Evolutionary conservation across 2,329 filamentous ascomycete species (phyloP), one percentile per base, ranked within the genome.

Genomic region (Pestalotiopsis sp.): DNA sequence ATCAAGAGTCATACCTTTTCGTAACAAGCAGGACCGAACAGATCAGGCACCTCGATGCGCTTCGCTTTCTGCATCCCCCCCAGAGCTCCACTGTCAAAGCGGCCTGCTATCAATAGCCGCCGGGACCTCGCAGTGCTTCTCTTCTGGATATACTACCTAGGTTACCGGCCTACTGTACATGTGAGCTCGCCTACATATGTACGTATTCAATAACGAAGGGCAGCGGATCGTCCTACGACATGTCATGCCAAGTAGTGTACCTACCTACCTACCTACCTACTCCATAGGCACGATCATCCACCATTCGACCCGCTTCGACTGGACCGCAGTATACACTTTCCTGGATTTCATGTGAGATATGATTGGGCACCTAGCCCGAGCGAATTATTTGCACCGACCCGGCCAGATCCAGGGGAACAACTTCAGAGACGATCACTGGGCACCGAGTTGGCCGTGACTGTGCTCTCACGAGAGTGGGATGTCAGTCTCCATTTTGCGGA

Each of bases 101-200:
- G 45, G 57, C 57, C 4, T 62, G 31, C 59, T 62, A 62, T 62
- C 27, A 62, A 62, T 36, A 62, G 59, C 59, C 59, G 59, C 59
- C 59, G 31, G 31, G 31, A 52, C 25, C 27, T 39, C 59, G 59
- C 17, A 39, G 59, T 39, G 31, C 13, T 39, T 12, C 27, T 59
- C 45, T 36, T 36, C 7, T 36, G 31, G 31, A 36, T 36, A 36
- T 36, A 36, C 31, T 36, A 36, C 31, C 31, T 36, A 36, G 45
- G 45, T 23, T n/a, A 23, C 45, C 14, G 17, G 14, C n/a, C 45
- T 52, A 23, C 23, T 23, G 23, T 23, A 52, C 45, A n/a, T 9
- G 20, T 52, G 45, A 52, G 45, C 45, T 52, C 45, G 45, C 45
- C 45, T 52, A 52, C 20, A 20, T 52, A 23, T 52, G 45, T 52